A percentile compares a stretch with the other conserved stretches of the same genome.
These are phyloP conservation scores for Saturnispora mendoncae DNA, from an alignment of 805 yeast species.

Conservation along the genomic window DNA sequence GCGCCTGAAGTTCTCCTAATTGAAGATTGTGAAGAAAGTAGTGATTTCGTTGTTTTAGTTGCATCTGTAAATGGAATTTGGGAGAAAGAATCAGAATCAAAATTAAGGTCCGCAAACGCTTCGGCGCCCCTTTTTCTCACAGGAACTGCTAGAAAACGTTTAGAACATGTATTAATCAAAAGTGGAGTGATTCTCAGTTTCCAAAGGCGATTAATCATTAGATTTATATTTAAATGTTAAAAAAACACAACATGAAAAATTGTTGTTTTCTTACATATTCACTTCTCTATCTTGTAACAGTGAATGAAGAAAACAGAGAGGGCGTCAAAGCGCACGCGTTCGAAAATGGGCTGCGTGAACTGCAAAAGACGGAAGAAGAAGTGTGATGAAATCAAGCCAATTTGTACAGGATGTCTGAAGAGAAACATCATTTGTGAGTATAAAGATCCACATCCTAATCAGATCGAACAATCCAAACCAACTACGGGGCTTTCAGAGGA, in stretches of 20 bases:
- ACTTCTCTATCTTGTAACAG: no score
- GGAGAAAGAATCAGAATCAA: conserved; percentile 3
- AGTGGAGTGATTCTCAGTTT: no score
- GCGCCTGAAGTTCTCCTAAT: conserved; percentile 3
- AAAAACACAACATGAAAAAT: background rate
- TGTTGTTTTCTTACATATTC: no score
- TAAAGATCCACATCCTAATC: conserved; percentile 5
- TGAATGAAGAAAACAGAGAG: no score
- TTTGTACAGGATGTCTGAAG: conserved; percentile 23
- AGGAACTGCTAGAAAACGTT: background rate
- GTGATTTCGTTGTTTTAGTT: no score
- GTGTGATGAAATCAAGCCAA: conserved; percentile 25
- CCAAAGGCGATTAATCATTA: no score
- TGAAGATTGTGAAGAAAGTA: no score
- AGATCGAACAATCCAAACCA: background rate
- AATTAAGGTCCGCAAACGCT: background rate
- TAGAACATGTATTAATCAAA: no score
- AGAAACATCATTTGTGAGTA: conserved; percentile 18
- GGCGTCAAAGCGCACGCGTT: conserved; percentile 14
- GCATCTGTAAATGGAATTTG: no score
- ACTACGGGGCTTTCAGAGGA: conserved; percentile 5
- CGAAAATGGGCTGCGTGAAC: conserved; percentile 23
- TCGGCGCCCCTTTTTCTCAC: conserved; percentile 1
- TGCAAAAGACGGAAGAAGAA: conserved; percentile 25
- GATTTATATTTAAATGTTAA: no score